Percentiles rank a stretch among this genome's conserved stretches.
phyloP scores from a whole-genome alignment of 2,329 filamentous ascomycete genomes.

The Malbranchea zuffiana region DNA sequence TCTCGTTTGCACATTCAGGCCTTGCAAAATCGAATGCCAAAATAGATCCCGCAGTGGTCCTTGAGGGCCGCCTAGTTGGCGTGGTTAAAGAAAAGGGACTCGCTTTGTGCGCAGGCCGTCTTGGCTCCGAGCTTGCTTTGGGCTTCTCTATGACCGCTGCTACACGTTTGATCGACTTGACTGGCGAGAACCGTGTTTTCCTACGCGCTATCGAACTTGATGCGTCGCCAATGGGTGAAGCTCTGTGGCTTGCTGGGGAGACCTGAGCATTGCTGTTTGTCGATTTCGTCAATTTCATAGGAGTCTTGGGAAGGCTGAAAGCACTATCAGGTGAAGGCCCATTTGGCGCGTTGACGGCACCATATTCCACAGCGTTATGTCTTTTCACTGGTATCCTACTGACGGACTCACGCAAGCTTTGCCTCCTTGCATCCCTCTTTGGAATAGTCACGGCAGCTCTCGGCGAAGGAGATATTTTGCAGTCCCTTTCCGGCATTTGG shows the following conservation, averaged over 20 bases:
- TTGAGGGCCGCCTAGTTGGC: not conserved
- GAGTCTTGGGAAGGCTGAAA: not conserved
- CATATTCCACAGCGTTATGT: no score
- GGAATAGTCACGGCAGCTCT: conserved; percentile 4
- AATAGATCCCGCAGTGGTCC: not conserved
- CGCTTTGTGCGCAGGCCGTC: not conserved
- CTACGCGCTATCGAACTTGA: not conserved
- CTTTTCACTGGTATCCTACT: conserved; percentile 4
- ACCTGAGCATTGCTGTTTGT: not conserved
- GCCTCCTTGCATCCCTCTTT: conserved; percentile 3
- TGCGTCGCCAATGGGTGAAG: conserved; percentile 1
- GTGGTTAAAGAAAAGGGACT: not conserved
- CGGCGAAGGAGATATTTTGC: not conserved
- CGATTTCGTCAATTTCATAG: not conserved
- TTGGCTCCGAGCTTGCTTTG: conserved; percentile 1
- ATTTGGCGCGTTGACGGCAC: no score
- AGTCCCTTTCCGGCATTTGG: not conserved
- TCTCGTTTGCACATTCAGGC: not conserved
- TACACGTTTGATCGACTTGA: not conserved
- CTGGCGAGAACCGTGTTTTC: not conserved
- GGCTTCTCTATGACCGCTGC: not conserved
- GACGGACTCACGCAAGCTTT: no score
- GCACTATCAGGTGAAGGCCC: no score
- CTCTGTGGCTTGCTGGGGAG: not conserved
- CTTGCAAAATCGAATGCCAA: not conserved